A percentile compares a stretch with the other conserved stretches of the same genome.
Conservation (phyloP, 2,329 filamentous ascomycete species). For the Fusarium albidum region DNA sequence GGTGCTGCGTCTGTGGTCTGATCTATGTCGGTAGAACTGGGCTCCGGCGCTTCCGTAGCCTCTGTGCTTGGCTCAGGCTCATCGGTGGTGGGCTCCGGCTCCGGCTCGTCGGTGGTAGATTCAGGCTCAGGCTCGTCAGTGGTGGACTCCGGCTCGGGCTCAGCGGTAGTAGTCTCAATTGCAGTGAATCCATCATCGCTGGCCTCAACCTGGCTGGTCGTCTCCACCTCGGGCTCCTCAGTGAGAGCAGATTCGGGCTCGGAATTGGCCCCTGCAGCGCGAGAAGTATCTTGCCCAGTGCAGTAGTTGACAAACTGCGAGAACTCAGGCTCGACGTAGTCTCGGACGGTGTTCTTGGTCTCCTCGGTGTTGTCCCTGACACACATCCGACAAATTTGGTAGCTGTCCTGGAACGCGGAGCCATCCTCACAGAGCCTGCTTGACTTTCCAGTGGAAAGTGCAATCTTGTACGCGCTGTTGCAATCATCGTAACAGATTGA, state of each 20-base stretch:
- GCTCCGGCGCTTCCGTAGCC: slow-evolving; percentile 3
- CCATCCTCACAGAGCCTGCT: slow-evolving; percentile 52
- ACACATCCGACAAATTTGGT: slow-evolving; percentile 53
- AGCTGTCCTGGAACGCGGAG: slow-evolving; percentile 52
- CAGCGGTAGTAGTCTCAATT: slow-evolving; percentile 13
- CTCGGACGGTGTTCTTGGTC: slow-evolving; percentile 40
- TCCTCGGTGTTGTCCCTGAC: slow-evolving; percentile 41
- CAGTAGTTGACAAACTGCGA: slow-evolving; percentile 59
- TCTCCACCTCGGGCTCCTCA: slow-evolving; percentile 31
- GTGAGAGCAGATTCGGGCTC: slow-evolving; percentile 38
- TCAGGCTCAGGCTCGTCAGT: slow-evolving; percentile 9
- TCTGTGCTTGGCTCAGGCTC: neutral
- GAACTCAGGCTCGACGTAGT: slow-evolving; percentile 50
- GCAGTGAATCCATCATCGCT: slow-evolving; percentile 34
- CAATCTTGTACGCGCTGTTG: slow-evolving; percentile 58
- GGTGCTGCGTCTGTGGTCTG: slow-evolving; percentile 2
- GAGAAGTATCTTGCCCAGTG: slow-evolving; percentile 32
- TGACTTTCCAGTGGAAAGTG: slow-evolving; percentile 56
- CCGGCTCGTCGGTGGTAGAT: slow-evolving; percentile 8
- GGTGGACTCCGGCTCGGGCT: slow-evolving; percentile 2
- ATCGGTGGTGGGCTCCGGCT: slow-evolving; percentile 4
- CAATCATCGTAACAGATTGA: slow-evolving; percentile 61
- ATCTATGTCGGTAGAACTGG: too few species aligned
- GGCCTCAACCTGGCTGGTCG: slow-evolving; percentile 37
- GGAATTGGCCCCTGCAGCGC: slow-evolving; percentile 18